Conservation (phyloP, 2,329 filamentous ascomycete genomes). For the Escovopsis sp. region DNA sequence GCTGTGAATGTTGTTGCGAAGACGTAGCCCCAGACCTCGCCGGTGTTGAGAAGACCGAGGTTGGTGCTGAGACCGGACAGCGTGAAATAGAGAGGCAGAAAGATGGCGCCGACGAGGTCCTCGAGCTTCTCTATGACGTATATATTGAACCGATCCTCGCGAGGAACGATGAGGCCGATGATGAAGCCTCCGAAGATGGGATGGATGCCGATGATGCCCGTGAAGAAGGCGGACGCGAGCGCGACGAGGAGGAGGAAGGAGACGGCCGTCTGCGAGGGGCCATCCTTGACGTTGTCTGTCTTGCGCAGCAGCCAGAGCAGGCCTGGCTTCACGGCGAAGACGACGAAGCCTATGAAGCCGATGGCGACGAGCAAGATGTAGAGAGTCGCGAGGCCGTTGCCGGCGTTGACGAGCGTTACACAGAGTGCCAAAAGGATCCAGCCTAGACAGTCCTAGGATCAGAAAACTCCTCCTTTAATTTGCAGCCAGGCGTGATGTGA, state of each 20-base stretch:
- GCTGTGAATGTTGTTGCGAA: conserved; percentile 68
- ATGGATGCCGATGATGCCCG: conserved; percentile 78
- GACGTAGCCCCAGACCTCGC: conserved; percentile 81
- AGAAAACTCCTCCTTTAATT: too few relatives aligned
- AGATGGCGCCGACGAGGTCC: conserved; percentile 69
- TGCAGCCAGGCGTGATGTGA: too few relatives aligned
- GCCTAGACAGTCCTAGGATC: conserved; percentile 15
- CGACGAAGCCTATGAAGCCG: conserved; percentile 62
- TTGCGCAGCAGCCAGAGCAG: conserved; percentile 62
- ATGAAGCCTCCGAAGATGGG: conserved; percentile 91
- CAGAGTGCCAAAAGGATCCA: conserved; percentile 91
- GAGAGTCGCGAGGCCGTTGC: conserved; percentile 64
- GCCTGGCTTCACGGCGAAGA: conserved; percentile 54
- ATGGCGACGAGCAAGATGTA: conserved; percentile 66
- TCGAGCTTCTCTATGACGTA: conserved; percentile 89
- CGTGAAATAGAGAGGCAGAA: conserved; percentile 85
- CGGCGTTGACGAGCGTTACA: conserved; percentile 82
- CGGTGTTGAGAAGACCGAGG: conserved; percentile 65
- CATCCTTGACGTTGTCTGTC: conserved; percentile 69
- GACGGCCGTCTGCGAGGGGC: conserved; percentile 73
- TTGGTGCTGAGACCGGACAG: conserved; percentile 82
- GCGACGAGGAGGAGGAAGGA: conserved; percentile 68
- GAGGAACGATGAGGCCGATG: conserved; percentile 76
- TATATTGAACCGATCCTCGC: conserved; percentile 79
- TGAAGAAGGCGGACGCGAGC: conserved; percentile 71